A percentile compares a stretch with the other conserved stretches of the same genome.
Conservation (phyloP, 2,329 filamentous ascomycete species). For the Elsinoe fawcettii region DNA sequence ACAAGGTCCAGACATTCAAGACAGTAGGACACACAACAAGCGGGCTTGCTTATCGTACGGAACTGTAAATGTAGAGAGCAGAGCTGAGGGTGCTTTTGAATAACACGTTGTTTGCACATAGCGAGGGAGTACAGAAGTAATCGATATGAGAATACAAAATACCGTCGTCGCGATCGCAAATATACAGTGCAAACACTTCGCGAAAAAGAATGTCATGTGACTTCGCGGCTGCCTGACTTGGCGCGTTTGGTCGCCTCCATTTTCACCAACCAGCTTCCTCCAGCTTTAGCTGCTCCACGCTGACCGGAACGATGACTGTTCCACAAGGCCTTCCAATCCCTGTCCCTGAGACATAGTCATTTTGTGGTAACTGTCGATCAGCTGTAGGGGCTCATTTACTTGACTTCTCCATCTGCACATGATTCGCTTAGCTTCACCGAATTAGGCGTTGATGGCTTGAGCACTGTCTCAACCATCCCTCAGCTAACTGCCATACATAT, state of each 20-base stretch:
- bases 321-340: neutral
- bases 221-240: neutral
- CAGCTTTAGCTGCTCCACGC: neutral
- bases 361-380: neutral
- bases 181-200: neutral
- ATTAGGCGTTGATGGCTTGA: neutral
- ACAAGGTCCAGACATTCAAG: conserved; percentile 32
- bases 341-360: neutral
- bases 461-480: neutral
- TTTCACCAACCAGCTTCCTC: neutral
- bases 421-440: conserved; percentile 4
- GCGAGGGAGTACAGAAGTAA: neutral
- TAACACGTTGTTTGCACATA: neutral
- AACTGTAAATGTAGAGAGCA: conserved; percentile 8
- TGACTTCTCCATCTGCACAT: neutral
- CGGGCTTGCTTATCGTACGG: conserved; percentile 30
- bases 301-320: neutral
- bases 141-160: neutral
- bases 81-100: neutral
- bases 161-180: neutral
- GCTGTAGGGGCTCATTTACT: neutral
- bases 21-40: conserved; percentile 35
- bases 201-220: neutral
- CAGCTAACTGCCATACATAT: neutral
- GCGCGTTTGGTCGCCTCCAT: neutral